Conservation (phyloP, 2,329 filamentous ascomycete species). For the Metarhizium guizhouense region DNA sequence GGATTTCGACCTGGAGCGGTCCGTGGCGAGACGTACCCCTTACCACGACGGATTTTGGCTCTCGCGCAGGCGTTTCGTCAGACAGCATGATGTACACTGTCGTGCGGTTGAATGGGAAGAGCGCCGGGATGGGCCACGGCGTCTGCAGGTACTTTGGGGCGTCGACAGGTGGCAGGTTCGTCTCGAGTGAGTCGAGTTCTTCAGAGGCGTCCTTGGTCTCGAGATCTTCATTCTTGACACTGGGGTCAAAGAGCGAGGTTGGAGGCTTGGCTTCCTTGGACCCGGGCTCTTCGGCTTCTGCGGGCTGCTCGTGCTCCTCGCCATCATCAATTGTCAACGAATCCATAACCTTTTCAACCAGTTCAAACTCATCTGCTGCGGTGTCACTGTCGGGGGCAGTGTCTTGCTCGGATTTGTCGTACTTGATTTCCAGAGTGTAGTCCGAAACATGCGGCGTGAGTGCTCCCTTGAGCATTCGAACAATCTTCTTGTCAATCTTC, state of each 20-base stretch:
- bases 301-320: too few species aligned
- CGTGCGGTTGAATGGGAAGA: constrained; percentile 59
- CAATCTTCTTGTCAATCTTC: constrained; percentile 53
- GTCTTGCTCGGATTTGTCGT: constrained; percentile 37
- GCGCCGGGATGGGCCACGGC: constrained; percentile 51
- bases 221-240: constrained; percentile 33
- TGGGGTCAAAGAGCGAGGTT: constrained; percentile 52
- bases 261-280: constrained; percentile 20
- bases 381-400: constrained; percentile 29
- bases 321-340: too few species aligned
- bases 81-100: constrained; percentile 58
- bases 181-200: too few species aligned
- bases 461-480: constrained; percentile 19
- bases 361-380: too few species aligned
- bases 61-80: constrained; percentile 26
- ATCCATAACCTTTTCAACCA: too few species aligned
- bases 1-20: constrained; percentile 55
- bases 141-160: constrained; percentile 54
- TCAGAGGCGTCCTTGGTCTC: constrained; percentile 11
- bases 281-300: too few species aligned
- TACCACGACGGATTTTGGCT: constrained; percentile 46
- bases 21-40: constrained; percentile 46
- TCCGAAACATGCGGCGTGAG: constrained; percentile 49
- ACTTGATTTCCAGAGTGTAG: constrained; percentile 56
- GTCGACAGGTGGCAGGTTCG: constrained; percentile 20